Evolutionary conservation across 2,329 filamentous ascomycete species (phyloP), one percentile per base, ranked within the genome.

Genomic region (Colletotrichum scovillei): DNA sequence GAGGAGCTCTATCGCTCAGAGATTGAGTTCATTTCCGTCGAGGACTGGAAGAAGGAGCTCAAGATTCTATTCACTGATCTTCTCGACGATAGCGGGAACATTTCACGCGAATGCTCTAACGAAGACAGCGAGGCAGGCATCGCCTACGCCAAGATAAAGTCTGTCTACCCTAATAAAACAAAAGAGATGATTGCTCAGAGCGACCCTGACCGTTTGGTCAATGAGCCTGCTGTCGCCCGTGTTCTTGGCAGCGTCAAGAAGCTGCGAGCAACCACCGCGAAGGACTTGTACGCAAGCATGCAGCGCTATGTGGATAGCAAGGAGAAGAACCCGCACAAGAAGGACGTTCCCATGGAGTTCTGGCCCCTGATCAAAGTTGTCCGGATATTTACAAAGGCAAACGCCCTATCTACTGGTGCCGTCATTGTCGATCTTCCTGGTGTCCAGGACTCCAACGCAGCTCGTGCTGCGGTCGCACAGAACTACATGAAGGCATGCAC

Each of bases 401-500:
- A 77, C 6, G 80, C 79, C 2, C 78, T 85, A 5, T 79, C 79
- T 3, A 81, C 80, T 0, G 83, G 83, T 0, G 78, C 80, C 7
- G 79, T 83, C 9, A 74, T 85, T 4, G 83, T 84, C 14, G 83
- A 92, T 78, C 80, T 92, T 9, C 90, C 90, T 3, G 89, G 90
- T 57, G 84, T 90, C 0, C 86, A 90, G 24, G 90, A 92, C 76
- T 87, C 86, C 1, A 92, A 92, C 76, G 86, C 88, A 4, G 91
- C 90, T 42, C 85, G 90, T 60, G 85, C 87, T 42, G 86, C 88
- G 5, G 87, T 92, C 26, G 89, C 90, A 1, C 84, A 86, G 59
- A 83, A 84, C 0, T 92, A 92, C 76, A 87, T 92, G 81, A 88
- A 92, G 77, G 84, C 88, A 73, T 92, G 90, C 74, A 88, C 87